Conservation (phyloP, 2,329 filamentous ascomycete genomes). For the Anthostomella pinea region DNA sequence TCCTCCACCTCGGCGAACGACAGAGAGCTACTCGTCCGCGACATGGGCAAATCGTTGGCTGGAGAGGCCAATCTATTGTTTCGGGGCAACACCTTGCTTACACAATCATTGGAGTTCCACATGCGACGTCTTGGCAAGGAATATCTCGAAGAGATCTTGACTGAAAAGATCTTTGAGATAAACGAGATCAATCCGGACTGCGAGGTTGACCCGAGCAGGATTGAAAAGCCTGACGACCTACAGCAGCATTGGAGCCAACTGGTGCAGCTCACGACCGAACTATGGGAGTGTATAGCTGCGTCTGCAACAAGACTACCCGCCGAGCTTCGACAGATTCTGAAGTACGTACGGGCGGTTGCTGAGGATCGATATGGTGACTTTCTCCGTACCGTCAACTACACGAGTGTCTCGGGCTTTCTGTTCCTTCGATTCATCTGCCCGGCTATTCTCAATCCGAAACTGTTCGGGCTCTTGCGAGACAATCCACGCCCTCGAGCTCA, state of each 20-base stretch:
- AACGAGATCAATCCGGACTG: slow-evolving; percentile 88
- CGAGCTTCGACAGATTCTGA: slow-evolving; percentile 80
- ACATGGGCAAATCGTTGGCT: slow-evolving; percentile 75
- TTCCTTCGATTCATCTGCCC: slow-evolving; percentile 95
- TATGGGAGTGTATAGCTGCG: slow-evolving; percentile 79
- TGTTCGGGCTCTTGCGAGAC: slow-evolving; percentile 81
- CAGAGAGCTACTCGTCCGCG: slow-evolving; percentile 68
- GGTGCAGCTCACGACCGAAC: slow-evolving; percentile 70
- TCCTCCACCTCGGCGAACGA: slow-evolving; percentile 62
- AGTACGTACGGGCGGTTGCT: slow-evolving; percentile 87
- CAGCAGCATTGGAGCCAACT: slow-evolving; percentile 80
- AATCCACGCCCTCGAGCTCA: slow-evolving; percentile 81
- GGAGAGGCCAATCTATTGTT: slow-evolving; percentile 94
- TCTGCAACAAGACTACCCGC: slow-evolving; percentile 75
- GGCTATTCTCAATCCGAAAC: slow-evolving; percentile 90
- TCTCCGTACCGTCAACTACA: slow-evolving; percentile 83
- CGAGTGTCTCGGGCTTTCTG: slow-evolving; percentile 90
- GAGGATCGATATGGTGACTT: slow-evolving; percentile 95
- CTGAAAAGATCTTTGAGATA: slow-evolving; percentile 84
- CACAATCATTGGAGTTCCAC: slow-evolving; percentile 89
- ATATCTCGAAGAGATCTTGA: slow-evolving; percentile 82
- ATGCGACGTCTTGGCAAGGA: slow-evolving; percentile 94
- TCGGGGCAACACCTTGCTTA: slow-evolving; percentile 89
- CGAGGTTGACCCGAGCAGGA: slow-evolving; percentile 87
- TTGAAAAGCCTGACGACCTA: slow-evolving; percentile 65